Conservation (phyloP, 768 basidiomycete genomes). For the Serendipita sp. region DNA sequence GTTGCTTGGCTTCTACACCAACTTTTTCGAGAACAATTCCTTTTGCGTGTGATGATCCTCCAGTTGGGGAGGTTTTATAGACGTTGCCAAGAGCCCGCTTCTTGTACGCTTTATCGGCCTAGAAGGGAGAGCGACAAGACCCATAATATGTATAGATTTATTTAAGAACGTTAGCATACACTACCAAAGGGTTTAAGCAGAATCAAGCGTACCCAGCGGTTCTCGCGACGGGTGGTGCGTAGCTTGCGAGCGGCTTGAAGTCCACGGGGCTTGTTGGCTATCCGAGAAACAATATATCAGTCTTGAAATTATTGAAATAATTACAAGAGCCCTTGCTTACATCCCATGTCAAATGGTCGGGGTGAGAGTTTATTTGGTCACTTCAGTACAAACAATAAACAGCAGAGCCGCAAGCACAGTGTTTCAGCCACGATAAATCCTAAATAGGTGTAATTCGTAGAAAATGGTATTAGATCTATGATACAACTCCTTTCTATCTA, state of each 20-base stretch:
- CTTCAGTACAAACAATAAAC: background rate
- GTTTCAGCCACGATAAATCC: background rate
- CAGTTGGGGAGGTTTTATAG: conserved; percentile 99
- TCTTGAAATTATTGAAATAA: background rate
- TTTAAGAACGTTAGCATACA: background rate
- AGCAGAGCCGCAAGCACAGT: background rate
- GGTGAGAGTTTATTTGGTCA: background rate
- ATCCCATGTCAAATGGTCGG: background rate
- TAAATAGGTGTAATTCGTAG: background rate
- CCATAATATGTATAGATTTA: conserved; percentile 4
- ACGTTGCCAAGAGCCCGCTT: conserved; percentile 98
- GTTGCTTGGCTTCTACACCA: conserved; percentile 99
- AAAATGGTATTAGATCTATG: background rate
- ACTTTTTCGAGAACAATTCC: conserved; percentile 99
- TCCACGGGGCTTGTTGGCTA: conserved; percentile 98
- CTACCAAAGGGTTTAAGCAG: background rate
- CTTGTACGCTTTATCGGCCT: conserved; percentile 99
- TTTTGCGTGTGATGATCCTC: conserved; percentile 98
- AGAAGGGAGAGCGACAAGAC: conserved; percentile 11
- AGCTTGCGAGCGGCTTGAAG: conserved; percentile 98
- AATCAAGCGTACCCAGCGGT: conserved; percentile 72
- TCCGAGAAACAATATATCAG: background rate
- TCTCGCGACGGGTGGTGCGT: conserved; percentile 79
- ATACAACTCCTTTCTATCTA: background rate
- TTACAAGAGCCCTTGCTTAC: background rate